Evolutionary conservation across 73 alveolate genomes (phyloP).

Genomic region (Paraurostyla sp.): DNA sequence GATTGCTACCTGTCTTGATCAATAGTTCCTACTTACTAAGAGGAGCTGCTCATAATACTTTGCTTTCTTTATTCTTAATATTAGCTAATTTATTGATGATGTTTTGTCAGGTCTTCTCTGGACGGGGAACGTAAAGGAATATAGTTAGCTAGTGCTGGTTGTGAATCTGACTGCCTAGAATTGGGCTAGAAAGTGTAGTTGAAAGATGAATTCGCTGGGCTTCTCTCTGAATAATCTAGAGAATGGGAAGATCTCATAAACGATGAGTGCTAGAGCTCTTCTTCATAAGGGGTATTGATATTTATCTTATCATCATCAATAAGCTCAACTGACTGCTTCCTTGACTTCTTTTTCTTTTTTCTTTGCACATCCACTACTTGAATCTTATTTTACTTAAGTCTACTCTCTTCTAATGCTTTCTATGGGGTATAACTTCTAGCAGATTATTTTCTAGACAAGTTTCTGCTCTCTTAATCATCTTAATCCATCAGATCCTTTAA

Average conservation of each 20-base stretch:
- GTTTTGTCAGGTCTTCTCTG: slow-evolving; percentile 15
- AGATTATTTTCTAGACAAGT: neutral
- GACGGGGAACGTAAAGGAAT: slow-evolving; percentile 5
- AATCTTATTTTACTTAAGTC: neutral
- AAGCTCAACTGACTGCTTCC: neutral
- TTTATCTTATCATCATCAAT: neutral
- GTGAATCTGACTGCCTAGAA: neutral
- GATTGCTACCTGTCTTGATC: neutral
- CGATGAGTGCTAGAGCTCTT: too few relatives aligned
- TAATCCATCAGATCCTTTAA: neutral
- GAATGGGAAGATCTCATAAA: slow-evolving; percentile 2
- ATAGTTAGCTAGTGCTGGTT: neutral
- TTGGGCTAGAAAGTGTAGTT: slow-evolving; percentile 26
- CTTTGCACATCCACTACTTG: neutral
- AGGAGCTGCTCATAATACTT: neutral
- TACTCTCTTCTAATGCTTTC: slow-evolving; percentile 26
- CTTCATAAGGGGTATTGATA: neutral
- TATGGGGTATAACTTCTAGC: slow-evolving; percentile 22
- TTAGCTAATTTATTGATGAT: neutral
- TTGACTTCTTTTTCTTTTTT: neutral
- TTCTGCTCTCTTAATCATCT: neutral
- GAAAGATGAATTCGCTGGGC: slow-evolving; percentile 4
- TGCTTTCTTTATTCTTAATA: neutral
- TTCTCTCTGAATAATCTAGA: neutral
- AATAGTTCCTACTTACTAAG: neutral